A percentile compares a stretch with the other conserved stretches of the same genome.
Evolutionary conservation across 1,139 yeast species (phyloP).

Genomic region (Candida neerlandica): DNA sequence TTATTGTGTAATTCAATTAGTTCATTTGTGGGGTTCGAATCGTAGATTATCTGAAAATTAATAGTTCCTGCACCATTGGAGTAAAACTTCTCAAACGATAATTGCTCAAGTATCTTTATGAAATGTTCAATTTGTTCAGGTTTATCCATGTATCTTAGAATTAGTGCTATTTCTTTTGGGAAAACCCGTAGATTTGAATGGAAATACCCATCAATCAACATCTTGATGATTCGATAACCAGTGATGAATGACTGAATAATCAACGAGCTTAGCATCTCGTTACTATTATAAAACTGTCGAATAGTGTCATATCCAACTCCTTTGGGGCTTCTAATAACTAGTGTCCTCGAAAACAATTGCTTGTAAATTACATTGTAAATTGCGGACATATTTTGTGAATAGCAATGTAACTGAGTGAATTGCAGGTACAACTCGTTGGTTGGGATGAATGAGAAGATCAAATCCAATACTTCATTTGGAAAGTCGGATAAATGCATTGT

Average conservation of each 20-base stretch:
- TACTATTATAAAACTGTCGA: slow-evolving; percentile 1
- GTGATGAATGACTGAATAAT: slow-evolving; percentile 1
- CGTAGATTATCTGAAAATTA: slow-evolving; percentile 21
- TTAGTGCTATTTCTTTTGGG: slow-evolving; percentile 20
- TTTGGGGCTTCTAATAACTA: slow-evolving; percentile 1
- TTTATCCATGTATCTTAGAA: slow-evolving; percentile 10
- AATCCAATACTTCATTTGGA: slow-evolving; percentile 6
- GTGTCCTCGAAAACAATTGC: not conserved
- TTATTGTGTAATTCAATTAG: slow-evolving; percentile 12
- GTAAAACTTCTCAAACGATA: slow-evolving; percentile 21
- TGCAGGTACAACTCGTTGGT: slow-evolving; percentile 1
- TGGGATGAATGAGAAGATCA: slow-evolving; percentile 9
- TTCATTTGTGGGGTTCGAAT: slow-evolving; percentile 8
- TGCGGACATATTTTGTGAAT: not conserved
- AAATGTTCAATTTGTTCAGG: slow-evolving; percentile 14
- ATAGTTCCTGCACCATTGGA: slow-evolving; percentile 14
- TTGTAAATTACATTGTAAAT: not conserved
- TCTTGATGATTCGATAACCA: slow-evolving; percentile 8
- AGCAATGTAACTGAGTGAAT: not conserved
- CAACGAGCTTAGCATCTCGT: slow-evolving; percentile 4
- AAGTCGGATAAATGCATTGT: slow-evolving; percentile 1
- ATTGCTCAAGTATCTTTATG: slow-evolving; percentile 21
- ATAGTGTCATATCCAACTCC: slow-evolving; percentile 7
- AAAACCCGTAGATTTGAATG: slow-evolving; percentile 12
- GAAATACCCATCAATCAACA: slow-evolving; percentile 7